Evolutionary conservation across 2,329 filamentous ascomycete species (phyloP).

Genomic region (Graphilbum fragrans): DNA sequence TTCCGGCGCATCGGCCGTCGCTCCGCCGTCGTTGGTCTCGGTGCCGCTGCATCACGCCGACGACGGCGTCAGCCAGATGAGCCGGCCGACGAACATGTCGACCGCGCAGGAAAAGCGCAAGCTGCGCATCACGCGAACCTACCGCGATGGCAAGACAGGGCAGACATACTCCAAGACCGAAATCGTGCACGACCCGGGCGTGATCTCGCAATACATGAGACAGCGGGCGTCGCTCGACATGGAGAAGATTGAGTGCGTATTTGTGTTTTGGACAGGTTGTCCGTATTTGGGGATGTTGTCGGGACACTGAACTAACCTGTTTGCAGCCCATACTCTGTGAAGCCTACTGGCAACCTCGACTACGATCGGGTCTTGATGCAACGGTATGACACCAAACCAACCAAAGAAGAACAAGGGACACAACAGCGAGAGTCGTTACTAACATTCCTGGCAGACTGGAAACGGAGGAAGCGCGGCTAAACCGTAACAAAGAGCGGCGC

Average conservation of each 20-base stretch:
- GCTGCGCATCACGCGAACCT: constrained; percentile 59
- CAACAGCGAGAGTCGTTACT: background rate
- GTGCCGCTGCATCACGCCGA: constrained; percentile 33
- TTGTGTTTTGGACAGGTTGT: background rate
- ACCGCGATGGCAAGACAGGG: constrained; percentile 41
- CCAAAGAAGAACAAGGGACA: background rate
- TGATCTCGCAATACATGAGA: constrained; percentile 83
- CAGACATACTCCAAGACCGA: constrained; percentile 50
- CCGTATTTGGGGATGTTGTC: background rate
- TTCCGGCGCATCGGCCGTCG: background rate
- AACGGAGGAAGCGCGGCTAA: constrained; percentile 68
- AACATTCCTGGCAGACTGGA: constrained; percentile 6
- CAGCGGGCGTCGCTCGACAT: constrained; percentile 56
- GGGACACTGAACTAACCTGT: background rate
- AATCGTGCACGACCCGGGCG: constrained; percentile 65
- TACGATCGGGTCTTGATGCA: constrained; percentile 49
- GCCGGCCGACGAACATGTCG: constrained; percentile 44
- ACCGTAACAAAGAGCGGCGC: constrained; percentile 83
- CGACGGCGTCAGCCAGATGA: constrained; percentile 71
- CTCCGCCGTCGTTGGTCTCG: background rate
- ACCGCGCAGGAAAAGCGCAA: constrained; percentile 58
- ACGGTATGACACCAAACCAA: constrained; percentile 27
- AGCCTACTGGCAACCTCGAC: constrained; percentile 55
- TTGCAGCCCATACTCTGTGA: constrained; percentile 42
- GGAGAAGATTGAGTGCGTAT: constrained; percentile 56